phyloP scores from a whole-genome alignment of 1,139 yeast genomes.

The Arxiozyma heterogenica region DNA sequence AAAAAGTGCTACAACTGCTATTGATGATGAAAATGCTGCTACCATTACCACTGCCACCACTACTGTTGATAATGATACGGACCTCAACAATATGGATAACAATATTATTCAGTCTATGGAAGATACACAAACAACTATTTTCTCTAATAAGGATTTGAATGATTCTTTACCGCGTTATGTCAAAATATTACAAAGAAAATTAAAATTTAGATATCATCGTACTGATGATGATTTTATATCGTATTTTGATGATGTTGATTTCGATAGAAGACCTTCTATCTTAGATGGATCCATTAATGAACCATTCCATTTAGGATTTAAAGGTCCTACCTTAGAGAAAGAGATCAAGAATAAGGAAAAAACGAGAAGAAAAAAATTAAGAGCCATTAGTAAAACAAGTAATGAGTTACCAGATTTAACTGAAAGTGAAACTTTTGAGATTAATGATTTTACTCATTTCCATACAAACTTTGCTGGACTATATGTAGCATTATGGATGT shows the following conservation, averaged over 20 bases:
- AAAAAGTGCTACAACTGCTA: background rate
- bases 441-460: background rate
- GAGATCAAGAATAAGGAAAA: slow-evolving; percentile 15
- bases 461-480: slow-evolving; percentile 46
- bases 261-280: slow-evolving; percentile 39
- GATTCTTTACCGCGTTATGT: background rate
- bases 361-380: slow-evolving; percentile 7
- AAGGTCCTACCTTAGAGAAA: slow-evolving; percentile 26
- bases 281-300: slow-evolving; percentile 38
- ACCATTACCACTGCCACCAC: background rate
- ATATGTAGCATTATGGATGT: slow-evolving; percentile 61
- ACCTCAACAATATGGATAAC: background rate
- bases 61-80: background rate
- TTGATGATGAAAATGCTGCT: background rate
- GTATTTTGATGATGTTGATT: slow-evolving; percentile 39
- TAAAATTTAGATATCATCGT: slow-evolving; percentile 6
- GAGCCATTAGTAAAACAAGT: background rate
- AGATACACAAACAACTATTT: background rate
- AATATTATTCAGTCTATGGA: background rate
- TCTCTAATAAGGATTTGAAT: background rate
- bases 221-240: slow-evolving; percentile 25
- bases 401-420: background rate
- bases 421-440: background rate
- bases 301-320: slow-evolving; percentile 21
- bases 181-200: background rate